A percentile compares a stretch with the other conserved stretches of the same genome.
These are phyloP conservation scores for Moringa oleifera DNA, from an alignment of 345 rosid species.

Conservation along the genomic window DNA sequence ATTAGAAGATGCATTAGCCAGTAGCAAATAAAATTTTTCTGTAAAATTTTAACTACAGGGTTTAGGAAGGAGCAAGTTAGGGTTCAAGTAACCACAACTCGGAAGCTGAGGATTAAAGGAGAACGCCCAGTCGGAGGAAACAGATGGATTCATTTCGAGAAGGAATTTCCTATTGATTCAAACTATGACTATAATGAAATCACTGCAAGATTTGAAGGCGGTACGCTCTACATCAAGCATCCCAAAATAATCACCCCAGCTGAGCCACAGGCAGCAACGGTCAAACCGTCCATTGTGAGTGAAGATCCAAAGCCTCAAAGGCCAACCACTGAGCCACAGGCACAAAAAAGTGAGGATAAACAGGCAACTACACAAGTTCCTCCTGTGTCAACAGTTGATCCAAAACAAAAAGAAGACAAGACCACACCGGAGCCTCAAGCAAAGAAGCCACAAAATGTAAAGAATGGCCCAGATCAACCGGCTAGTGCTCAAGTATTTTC, in stretches of 20 bases:
- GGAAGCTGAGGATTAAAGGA: constrained; percentile 28
- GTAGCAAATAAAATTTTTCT: too few relatives aligned
- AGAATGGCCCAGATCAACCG: too few relatives aligned
- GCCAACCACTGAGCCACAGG: too few relatives aligned
- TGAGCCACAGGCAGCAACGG: constrained; percentile 6
- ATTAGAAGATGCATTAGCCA: too few relatives aligned
- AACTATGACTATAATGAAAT: constrained; percentile 15
- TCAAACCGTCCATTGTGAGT: constrained; percentile 8
- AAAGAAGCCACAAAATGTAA: too few relatives aligned
- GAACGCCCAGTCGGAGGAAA: constrained; percentile 26
- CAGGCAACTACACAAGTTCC: too few relatives aligned
- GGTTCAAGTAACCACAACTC: constrained; percentile 31
- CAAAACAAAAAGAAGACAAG: too few relatives aligned
- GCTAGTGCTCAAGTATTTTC: too few relatives aligned
- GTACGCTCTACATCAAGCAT: constrained; percentile 26
- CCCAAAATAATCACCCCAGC: constrained; percentile 13
- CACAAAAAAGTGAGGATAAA: too few relatives aligned
- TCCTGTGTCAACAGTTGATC: too few relatives aligned
- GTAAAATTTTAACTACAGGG: too few relatives aligned
- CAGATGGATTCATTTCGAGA: constrained; percentile 26
- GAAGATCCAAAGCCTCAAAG: constrained; percentile 10
- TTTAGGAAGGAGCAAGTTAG: constrained; percentile 36
- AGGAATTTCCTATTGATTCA: constrained; percentile 25
- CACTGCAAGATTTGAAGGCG: constrained; percentile 29
- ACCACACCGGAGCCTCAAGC: too few relatives aligned